A percentile compares a stretch with the other conserved stretches of the same genome.
Conservation (phyloP, 164 flowering plant species). For the Hamamelis virginiana region DNA sequence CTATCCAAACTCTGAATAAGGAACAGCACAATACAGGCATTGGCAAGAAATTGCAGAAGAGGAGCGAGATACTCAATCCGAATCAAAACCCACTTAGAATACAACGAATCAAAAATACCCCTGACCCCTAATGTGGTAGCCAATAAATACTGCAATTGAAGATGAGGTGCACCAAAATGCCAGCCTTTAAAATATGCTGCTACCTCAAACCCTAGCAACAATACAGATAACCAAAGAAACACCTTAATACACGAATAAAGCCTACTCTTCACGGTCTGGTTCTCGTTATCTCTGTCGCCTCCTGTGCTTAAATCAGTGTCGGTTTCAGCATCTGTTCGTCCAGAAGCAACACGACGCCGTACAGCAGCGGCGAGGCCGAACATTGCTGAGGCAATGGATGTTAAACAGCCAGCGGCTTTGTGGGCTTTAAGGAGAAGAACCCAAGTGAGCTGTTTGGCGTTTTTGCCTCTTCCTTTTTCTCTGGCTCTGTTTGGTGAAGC, state of each 20-base stretch:
- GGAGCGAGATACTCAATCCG: slow-evolving; percentile 92
- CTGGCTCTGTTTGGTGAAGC: slow-evolving; percentile 7
- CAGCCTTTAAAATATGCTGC: slow-evolving; percentile 81
- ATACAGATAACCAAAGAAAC: slow-evolving; percentile 60
- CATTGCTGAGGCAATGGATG: slow-evolving; percentile 69
- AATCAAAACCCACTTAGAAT: slow-evolving; percentile 74
- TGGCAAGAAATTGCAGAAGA: slow-evolving; percentile 76
- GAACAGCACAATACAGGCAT: slow-evolving; percentile 71
- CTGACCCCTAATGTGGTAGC: slow-evolving; percentile 36
- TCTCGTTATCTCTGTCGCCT: slow-evolving; percentile 27
- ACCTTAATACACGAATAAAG: slow-evolving; percentile 62
- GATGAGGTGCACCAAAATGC: slow-evolving; percentile 57
- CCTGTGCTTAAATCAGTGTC: slow-evolving; percentile 8
- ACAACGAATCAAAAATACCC: slow-evolving; percentile 56
- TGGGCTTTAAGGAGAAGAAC: slow-evolving; percentile 92
- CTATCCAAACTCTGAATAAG: slow-evolving; percentile 83
- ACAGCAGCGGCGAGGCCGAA: slow-evolving; percentile 57
- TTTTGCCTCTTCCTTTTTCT: slow-evolving; percentile 58
- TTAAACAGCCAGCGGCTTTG: slow-evolving; percentile 84
- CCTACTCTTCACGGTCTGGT: slow-evolving; percentile 38
- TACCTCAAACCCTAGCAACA: slow-evolving; percentile 68
- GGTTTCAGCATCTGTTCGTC: slow-evolving; percentile 61
- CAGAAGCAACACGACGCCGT: slow-evolving; percentile 71
- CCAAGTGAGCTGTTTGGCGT: slow-evolving; percentile 97
- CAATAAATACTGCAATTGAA: slow-evolving; percentile 44